Evolutionary conservation across 352 stramenopile species (phyloP).

Genomic region (Pythium sukuiense): DNA sequence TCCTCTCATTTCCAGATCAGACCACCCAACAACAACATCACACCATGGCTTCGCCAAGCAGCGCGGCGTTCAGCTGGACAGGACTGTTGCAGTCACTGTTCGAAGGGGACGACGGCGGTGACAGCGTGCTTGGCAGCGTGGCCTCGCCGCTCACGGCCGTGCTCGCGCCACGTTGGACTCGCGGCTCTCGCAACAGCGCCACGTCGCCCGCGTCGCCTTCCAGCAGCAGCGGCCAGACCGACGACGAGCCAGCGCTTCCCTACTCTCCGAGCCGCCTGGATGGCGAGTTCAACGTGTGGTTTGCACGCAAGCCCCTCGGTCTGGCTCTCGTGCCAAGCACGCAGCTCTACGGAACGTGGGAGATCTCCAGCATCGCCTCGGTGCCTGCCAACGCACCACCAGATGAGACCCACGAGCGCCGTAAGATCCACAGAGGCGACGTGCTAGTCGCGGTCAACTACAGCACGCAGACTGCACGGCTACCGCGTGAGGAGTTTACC

Average conservation of each 20-base stretch:
- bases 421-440: constrained; percentile 46
- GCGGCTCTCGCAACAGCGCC: not conserved
- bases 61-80: constrained; percentile 16
- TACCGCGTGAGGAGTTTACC: constrained; percentile 46
- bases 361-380: constrained; percentile 42
- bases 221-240: not conserved
- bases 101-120: constrained; percentile 11
- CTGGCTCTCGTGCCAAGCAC: constrained; percentile 78
- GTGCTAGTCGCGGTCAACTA: constrained; percentile 73
- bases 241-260: constrained; percentile 23
- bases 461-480: constrained; percentile 42
- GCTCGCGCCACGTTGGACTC: constrained; percentile 18
- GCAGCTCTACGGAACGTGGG: constrained; percentile 78
- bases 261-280: constrained; percentile 54
- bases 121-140: not conserved
- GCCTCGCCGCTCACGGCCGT: constrained; percentile 18
- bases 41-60: not conserved
- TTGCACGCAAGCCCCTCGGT: constrained; percentile 61
- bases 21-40: not conserved
- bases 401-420: constrained; percentile 13
- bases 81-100: constrained; percentile 26
- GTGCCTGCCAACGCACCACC: not conserved
- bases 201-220: not conserved
- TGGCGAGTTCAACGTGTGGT: constrained; percentile 71
- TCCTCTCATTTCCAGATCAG: not conserved